These are phyloP conservation scores for Leccinum pachyderme DNA, from an alignment of 1,284 basidiomycete genomes.

Conservation along the genomic window DNA sequence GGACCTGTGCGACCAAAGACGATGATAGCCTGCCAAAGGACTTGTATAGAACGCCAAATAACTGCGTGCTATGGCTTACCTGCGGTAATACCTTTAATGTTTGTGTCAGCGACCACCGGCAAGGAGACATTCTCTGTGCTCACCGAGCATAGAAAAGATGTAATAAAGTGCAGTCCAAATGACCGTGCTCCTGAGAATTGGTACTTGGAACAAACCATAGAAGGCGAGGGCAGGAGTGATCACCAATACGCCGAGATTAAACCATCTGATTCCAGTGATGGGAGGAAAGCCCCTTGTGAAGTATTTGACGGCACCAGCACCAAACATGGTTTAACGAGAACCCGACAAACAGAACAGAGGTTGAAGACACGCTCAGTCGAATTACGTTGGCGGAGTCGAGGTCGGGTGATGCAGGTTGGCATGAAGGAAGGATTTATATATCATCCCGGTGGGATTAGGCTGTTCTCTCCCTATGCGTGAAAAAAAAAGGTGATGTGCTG, in stretches of 20 bases:
- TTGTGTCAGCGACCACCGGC: conserved; percentile 14
- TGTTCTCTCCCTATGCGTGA: conserved; percentile 12
- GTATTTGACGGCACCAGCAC: conserved; percentile 11
- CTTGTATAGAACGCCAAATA: not conserved
- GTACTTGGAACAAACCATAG: conserved; percentile 60
- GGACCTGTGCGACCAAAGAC: conserved; percentile 88
- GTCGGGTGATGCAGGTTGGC: conserved; percentile 16
- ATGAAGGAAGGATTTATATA: conserved; percentile 28
- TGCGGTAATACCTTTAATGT: conserved; percentile 50
- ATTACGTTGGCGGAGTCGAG: conserved; percentile 4
- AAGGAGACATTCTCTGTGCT: conserved; percentile 20
- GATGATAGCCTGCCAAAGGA: conserved; percentile 70
- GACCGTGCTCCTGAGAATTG: conserved; percentile 49
- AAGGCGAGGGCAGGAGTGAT: conserved; percentile 65
- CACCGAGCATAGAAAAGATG: conserved; percentile 71
- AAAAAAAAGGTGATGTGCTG: conserved; percentile 12
- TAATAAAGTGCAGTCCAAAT: conserved; percentile 68
- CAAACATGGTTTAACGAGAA: conserved; percentile 14
- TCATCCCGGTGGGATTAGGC: conserved; percentile 12
- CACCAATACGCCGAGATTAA: conserved; percentile 64
- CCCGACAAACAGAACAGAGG: conserved; percentile 1
- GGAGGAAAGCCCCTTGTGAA: conserved; percentile 41
- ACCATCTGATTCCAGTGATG: conserved; percentile 58
- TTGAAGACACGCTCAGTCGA: not conserved
- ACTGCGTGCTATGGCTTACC: conserved; percentile 40